Evolutionary conservation across 108 stramenopile species (phyloP).

Genomic region (Fistulifera pelliculosa): DNA sequence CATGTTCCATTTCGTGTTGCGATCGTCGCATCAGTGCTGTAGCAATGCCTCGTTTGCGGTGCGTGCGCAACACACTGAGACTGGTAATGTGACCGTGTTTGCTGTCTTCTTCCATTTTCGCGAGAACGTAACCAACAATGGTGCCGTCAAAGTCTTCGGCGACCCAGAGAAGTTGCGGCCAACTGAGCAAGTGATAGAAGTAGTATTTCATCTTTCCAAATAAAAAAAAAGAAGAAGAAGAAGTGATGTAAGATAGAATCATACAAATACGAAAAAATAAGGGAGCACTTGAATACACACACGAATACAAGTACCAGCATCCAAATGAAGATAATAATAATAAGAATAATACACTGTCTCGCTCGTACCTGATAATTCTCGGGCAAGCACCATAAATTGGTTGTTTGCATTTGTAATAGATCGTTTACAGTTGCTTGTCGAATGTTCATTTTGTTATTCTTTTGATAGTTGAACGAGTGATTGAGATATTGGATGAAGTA

Average conservation of each 20-base stretch:
- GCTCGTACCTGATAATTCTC: conserved; percentile 93
- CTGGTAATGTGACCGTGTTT: conserved; percentile 93
- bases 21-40: conserved; percentile 84
- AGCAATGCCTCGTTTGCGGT: conserved; percentile 92
- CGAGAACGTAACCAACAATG: conserved; percentile 97
- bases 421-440: conserved; percentile 86
- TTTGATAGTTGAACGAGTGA: too few relatives aligned
- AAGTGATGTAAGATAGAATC: background rate
- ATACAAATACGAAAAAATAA: too few relatives aligned
- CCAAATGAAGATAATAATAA: too few relatives aligned
- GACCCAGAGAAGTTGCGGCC: conserved; percentile 98
- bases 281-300: too few relatives aligned
- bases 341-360: too few relatives aligned
- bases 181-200: conserved; percentile 93
- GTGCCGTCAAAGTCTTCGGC: conserved; percentile 90
- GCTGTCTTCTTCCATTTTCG: conserved; percentile 91
- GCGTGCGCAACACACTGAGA: conserved; percentile 86
- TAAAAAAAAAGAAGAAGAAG: background rate
- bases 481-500: too few relatives aligned
- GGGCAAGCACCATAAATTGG: conserved; percentile 98
- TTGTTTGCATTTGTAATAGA: conserved; percentile 93
- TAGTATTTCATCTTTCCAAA: conserved; percentile 85
- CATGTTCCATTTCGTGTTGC: conserved; percentile 87
- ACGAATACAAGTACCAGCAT: too few relatives aligned
- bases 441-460: too few relatives aligned